phyloP scores from a whole-genome alignment of 2,329 filamentous ascomycete genomes.

The Diatrype stigma region DNA sequence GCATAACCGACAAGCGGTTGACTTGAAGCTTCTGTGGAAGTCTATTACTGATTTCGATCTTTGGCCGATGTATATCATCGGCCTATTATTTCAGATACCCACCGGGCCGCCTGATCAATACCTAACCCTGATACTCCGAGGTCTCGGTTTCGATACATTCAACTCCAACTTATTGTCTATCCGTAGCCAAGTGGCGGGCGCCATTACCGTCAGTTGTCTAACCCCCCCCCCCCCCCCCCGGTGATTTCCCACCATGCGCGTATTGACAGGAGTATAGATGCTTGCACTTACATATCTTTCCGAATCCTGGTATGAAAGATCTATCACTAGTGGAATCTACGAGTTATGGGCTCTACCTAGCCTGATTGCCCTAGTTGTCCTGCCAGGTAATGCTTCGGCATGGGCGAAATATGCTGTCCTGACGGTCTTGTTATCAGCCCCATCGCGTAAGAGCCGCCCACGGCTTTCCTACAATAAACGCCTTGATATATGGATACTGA shows the following conservation, averaged over 20 bases:
- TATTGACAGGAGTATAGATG: conserved; percentile 6
- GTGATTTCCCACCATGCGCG: not conserved
- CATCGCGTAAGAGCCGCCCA: conserved; percentile 18
- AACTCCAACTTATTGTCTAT: conserved; percentile 47
- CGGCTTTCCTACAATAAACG: not conserved
- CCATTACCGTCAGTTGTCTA: conserved; percentile 10
- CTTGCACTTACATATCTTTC: conserved; percentile 27
- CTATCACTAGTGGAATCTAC: conserved; percentile 25
- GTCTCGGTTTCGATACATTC: conserved; percentile 44
- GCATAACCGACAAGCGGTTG: conserved; percentile 53
- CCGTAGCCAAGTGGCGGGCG: conserved; percentile 27
- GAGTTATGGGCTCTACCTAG: conserved; percentile 32
- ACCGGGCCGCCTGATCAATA: conserved; percentile 37
- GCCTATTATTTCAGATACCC: conserved; percentile 42
- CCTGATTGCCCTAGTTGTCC: conserved; percentile 26
- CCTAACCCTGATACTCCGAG: conserved; percentile 43
- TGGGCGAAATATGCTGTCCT: conserved; percentile 29
- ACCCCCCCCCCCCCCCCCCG: not conserved
- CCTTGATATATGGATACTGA: conserved; percentile 4
- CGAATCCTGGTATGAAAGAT: conserved; percentile 25
- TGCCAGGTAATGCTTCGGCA: conserved; percentile 22
- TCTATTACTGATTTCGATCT: conserved; percentile 56
- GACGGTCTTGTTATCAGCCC: conserved; percentile 28
- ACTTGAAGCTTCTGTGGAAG: conserved; percentile 43
- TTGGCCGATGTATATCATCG: conserved; percentile 53